Evolutionary conservation across 352 stramenopile species (phyloP), one percentile per base, ranked within the genome.

Genomic region (Phytophthora cryptogea): DNA sequence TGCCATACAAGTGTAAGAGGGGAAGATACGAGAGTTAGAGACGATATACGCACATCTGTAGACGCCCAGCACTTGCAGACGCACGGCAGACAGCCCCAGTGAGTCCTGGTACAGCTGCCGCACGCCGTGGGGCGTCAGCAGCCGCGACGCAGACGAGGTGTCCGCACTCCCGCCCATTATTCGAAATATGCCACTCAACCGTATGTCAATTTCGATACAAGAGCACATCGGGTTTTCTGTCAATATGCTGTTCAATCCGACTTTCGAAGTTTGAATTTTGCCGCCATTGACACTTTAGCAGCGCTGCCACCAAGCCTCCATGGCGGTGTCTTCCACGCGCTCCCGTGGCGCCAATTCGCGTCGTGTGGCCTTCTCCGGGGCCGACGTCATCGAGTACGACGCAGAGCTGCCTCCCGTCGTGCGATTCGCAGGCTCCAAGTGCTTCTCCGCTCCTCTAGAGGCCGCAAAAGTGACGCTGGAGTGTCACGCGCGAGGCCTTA

Each of bases 321-420:
- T 54, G 32, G 8, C 41, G n/a, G 4, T 23, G 23, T 16, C 48
- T 27, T 55, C 52, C 14, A 8, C 20, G 32, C 16, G 14, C 8
- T 10, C 10, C 27, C 11, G 9, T n/a, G 17, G 16, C 31, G 23
- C 36, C 17, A 42, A 30, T 1, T 13, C 9, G 35, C 56, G 60
- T 44, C 76, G 69, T 49, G 75, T 88, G 67, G 41, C 20, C 52
- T 91, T 91, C 64, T 45, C 40, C 1, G 82, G 82, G 42, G 68
- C 79, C 16, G 62, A 78, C 28, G 80, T 77, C 63, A 85, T 91
- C 50, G 78, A 85, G 58, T 89, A 74, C 62, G 71, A 89, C 39
- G 69, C 80, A 0, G 55, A 75, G 5, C 52, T 66, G 10, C 61
- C 82, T 23, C 59, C 68, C 8, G 82, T 86, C 1, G 78, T 88